Percentiles rank a stretch among this genome's conserved stretches.
These are phyloP conservation scores for Diaporthe sp. DNA, from an alignment of 2,329 filamentous ascomycete genomes.

Conservation along the genomic window DNA sequence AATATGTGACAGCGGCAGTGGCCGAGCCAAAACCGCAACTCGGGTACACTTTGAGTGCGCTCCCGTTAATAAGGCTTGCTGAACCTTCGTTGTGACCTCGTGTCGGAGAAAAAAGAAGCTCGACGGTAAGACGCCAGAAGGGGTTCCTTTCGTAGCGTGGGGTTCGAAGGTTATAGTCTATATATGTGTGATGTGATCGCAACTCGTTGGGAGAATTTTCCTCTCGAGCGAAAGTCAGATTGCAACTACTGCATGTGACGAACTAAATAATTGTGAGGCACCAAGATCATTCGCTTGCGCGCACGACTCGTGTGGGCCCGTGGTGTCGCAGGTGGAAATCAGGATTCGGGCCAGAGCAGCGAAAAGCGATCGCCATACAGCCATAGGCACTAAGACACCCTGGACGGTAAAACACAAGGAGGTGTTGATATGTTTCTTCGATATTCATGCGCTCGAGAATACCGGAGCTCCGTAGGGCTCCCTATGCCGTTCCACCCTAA, in stretches of 20 bases:
- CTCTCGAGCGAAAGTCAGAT: slow-evolving; percentile 19
- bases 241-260: slow-evolving; percentile 23
- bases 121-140: not conserved
- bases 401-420: not conserved
- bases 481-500: slow-evolving; percentile 43
- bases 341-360: slow-evolving; percentile 8
- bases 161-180: not conserved
- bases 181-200: slow-evolving; percentile 19
- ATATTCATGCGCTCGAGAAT: slow-evolving; percentile 12
- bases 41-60: not conserved
- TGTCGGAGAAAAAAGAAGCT: slow-evolving; percentile 23
- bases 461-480: slow-evolving; percentile 3
- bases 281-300: slow-evolving; percentile 18
- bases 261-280: slow-evolving; percentile 10
- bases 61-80: not conserved
- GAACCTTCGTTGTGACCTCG: not conserved
- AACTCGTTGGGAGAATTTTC: not conserved
- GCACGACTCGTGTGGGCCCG: slow-evolving; percentile 6
- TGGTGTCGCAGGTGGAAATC: slow-evolving; percentile 20
- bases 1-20: slow-evolving; percentile 16
- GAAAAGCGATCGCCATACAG: not conserved
- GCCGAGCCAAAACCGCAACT: slow-evolving; percentile 17
- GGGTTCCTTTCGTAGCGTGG: not conserved
- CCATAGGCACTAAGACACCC: not conserved
- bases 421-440: slow-evolving; percentile 1